These are phyloP conservation scores for Vaccinium corymbosum DNA, from an alignment of 148 eudicot species.

Conservation along the genomic window DNA sequence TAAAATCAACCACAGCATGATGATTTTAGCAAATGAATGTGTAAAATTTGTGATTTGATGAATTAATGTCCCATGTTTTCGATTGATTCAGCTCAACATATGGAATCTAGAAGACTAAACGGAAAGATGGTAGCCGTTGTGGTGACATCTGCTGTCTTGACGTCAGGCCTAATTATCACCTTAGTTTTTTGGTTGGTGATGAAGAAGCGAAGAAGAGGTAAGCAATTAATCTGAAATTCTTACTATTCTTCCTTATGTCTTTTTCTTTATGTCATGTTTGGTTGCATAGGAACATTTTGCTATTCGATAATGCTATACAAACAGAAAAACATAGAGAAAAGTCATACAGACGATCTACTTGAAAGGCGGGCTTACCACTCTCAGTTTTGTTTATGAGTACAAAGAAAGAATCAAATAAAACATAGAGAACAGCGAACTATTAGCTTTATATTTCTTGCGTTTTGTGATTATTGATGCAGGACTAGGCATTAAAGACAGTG, in stretches of 20 bases:
- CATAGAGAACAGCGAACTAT: neutral
- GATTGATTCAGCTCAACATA: neutral
- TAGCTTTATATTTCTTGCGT: neutral
- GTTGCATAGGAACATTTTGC: neutral
- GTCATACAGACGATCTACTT: too few species aligned
- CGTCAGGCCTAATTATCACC: neutral
- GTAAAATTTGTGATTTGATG: neutral
- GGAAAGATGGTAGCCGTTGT: neutral
- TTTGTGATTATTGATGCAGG: neutral
- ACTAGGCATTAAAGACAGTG: neutral
- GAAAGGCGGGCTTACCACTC: too few species aligned
- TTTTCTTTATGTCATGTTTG: too few species aligned
- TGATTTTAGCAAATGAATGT: neutral
- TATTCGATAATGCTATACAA: neutral
- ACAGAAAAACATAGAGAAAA: neutral
- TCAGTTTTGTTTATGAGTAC: too few species aligned
- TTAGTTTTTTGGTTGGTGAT: neutral
- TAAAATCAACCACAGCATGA: neutral
- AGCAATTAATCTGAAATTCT: neutral
- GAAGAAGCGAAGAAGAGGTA: neutral
- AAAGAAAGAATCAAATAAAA: too few species aligned
- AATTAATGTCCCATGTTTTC: neutral
- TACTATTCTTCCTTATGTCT: too few species aligned
- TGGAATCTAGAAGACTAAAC: neutral
- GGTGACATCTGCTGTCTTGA: neutral